A percentile compares a stretch with the other conserved stretches of the same genome.
phyloP scores from a whole-genome alignment of 2,329 filamentous ascomycete genomes.

The Elsinoe fawcettii region DNA sequence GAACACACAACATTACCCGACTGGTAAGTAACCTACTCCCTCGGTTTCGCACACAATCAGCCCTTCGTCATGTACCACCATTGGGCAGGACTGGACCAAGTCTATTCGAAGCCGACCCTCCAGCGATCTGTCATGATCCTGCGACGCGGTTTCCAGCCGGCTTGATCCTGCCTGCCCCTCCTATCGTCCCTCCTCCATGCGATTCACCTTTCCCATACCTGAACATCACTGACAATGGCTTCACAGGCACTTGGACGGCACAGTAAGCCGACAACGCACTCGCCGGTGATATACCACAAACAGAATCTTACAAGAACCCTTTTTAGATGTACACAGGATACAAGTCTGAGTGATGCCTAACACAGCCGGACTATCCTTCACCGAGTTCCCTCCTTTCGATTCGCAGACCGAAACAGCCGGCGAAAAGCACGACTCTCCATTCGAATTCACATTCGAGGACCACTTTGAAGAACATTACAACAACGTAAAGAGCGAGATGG shows the following conservation, averaged over 20 bases:
- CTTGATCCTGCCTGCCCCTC: neutral
- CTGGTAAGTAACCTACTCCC: conserved; percentile 10
- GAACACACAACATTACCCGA: neutral
- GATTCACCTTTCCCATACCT: neutral
- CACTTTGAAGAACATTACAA: conserved; percentile 21
- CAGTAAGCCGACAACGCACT: conserved; percentile 36
- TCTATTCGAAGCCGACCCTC: neutral
- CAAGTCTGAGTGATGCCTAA: conserved; percentile 15
- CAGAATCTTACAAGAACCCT: conserved; percentile 16
- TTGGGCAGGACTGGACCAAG: conserved; percentile 1
- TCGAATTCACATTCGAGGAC: conserved; percentile 29
- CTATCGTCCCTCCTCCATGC: neutral
- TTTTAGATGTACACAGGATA: conserved; percentile 16
- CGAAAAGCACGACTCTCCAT: conserved; percentile 30
- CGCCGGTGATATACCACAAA: conserved; percentile 32
- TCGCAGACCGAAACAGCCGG: conserved; percentile 21
- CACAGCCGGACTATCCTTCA: conserved; percentile 23
- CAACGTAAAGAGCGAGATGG: conserved; percentile 36
- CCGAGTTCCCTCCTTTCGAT: conserved; percentile 29
- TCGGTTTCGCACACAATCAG: neutral
- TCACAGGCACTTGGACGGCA: conserved; percentile 15
- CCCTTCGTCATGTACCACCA: conserved; percentile 5
- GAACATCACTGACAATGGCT: conserved; percentile 9
- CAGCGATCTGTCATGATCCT: conserved; percentile 1
- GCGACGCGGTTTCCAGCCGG: neutral